Base-by-base conservation (phyloP, 1,139 yeast species). In the Candida sanyaensis region DNA sequence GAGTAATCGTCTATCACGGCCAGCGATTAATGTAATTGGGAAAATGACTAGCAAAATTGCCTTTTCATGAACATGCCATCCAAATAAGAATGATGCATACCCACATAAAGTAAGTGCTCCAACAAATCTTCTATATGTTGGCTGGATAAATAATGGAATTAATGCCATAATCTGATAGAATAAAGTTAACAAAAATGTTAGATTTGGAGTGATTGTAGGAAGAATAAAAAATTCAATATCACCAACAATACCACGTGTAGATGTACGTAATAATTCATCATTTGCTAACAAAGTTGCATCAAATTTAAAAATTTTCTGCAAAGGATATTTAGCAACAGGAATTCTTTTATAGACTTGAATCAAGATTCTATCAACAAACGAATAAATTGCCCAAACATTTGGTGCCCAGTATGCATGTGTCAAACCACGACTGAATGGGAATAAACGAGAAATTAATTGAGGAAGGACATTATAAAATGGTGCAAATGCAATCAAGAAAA, bases 381-480 rank as follows among this genome's bases (percentile, higher is more conserved):
- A 88, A 65, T 93, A 93, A 10, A 93, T 59, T 0, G 99, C 97
- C 99, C 99, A 93, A 46, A 91, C 73, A 59, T 93, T 93, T 4
- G 99, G 99, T 0, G 99, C 99, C 99, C 99, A 93, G 68, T 95
- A 95, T 0, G 98, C 97, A 66, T 95, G 99, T 5, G 97, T 93
- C 37, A 95, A 75, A 1, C 99, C 99, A 61, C 99, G 78, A 44
- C 96, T 87, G 62, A 93, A 93, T 5, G 99, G 99, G 67, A 93
- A 93, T 37, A 95, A 68, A 44, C 99, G 74, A 5, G 73, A 64
- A 10, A 89, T 44, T 13, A 93, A 68, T 53, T 89, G 83, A 1
- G 88, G 87, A 45, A 88, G 61, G 39, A 85, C 87, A 6, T 77
- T 73, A 57, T 81, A 73, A 61, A 91, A 91, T 0, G 99, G 99